A percentile compares a stretch with the other conserved stretches of the same genome.
Evolutionary conservation across 129 eudicot genomes (phyloP).

Genomic region (Mikania micrantha): DNA sequence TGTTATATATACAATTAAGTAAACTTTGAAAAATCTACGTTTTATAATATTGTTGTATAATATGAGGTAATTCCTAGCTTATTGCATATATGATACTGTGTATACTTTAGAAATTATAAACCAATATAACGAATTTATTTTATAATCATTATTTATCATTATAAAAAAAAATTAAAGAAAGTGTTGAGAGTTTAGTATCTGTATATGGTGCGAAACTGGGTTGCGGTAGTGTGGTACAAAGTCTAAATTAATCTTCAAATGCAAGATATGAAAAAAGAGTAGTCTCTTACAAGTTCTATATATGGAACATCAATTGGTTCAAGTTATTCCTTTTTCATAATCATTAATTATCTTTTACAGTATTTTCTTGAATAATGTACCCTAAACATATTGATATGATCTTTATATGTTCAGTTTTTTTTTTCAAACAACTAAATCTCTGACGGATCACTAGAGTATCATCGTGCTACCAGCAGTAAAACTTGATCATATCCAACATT

Average conservation of each 20-base stretch:
- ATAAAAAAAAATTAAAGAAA: neutral
- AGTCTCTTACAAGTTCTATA: constrained; percentile 30
- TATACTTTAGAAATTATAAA: neutral
- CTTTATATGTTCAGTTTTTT: too few species aligned
- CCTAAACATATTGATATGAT: too few species aligned
- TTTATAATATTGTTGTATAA: neutral
- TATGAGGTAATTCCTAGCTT: too few species aligned
- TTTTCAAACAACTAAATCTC: too few species aligned
- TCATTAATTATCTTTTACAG: too few species aligned
- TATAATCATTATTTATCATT: neutral
- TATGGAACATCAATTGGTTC: constrained; percentile 15
- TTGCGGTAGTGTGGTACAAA: constrained; percentile 26
- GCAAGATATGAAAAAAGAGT: constrained; percentile 19
- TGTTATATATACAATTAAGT: too few species aligned
- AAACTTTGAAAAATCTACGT: too few species aligned
- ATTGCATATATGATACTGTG: too few species aligned
- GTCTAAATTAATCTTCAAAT: constrained; percentile 19
- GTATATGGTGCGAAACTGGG: constrained; percentile 17
- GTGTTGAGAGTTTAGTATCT: neutral
- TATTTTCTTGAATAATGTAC: too few species aligned
- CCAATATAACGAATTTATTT: neutral
- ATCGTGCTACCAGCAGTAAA: too few species aligned
- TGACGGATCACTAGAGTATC: too few species aligned
- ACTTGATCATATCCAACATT: too few species aligned
- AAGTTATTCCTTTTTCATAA: constrained; percentile 22